Conservation (phyloP, 371 early-diverging fungal species). For the Blakeslea trispora region DNA sequence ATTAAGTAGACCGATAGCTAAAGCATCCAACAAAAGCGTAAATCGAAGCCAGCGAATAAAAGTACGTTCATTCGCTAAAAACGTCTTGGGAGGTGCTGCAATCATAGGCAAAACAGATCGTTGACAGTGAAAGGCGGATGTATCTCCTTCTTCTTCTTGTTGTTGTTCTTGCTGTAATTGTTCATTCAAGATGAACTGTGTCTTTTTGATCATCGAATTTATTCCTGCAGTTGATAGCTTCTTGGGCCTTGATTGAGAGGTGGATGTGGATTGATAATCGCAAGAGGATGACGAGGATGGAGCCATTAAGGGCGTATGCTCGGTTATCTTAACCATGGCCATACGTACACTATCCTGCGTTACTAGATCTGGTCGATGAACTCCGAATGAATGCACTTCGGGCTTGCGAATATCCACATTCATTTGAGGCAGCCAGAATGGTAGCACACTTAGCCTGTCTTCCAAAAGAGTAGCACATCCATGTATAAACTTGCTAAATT, state of each 20-base stretch:
- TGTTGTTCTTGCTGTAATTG: not conserved
- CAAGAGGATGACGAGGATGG: not conserved
- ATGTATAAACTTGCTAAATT: slow-evolving; percentile 99
- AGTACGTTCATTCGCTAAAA: slow-evolving; percentile 97
- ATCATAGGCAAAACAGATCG: slow-evolving; percentile 14
- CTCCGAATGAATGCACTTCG: slow-evolving; percentile 38
- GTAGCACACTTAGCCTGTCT: slow-evolving; percentile 85
- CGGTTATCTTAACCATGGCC: slow-evolving; percentile 21
- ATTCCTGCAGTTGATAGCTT: slow-evolving; percentile 28
- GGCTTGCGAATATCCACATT: slow-evolving; percentile 90
- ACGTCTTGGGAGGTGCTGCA: slow-evolving; percentile 79
- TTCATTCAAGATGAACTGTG: slow-evolving; percentile 16
- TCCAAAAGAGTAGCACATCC: slow-evolving; percentile 94
- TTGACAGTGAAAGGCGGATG: not conserved
- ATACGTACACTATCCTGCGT: slow-evolving; percentile 25
- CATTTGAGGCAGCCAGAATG: slow-evolving; percentile 99
- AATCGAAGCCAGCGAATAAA: slow-evolving; percentile 83
- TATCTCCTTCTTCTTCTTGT: not conserved
- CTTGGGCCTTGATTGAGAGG: not conserved
- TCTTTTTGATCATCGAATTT: slow-evolving; percentile 21
- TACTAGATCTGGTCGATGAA: slow-evolving; percentile 35
- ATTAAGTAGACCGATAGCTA: slow-evolving; percentile 73
- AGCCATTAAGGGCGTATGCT: slow-evolving; percentile 19
- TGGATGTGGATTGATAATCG: not conserved
- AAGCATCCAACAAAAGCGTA: slow-evolving; percentile 64